These are phyloP conservation scores for Cadophora sp. DNA, from an alignment of 2,329 filamentous ascomycete species.

Conservation along the genomic window DNA sequence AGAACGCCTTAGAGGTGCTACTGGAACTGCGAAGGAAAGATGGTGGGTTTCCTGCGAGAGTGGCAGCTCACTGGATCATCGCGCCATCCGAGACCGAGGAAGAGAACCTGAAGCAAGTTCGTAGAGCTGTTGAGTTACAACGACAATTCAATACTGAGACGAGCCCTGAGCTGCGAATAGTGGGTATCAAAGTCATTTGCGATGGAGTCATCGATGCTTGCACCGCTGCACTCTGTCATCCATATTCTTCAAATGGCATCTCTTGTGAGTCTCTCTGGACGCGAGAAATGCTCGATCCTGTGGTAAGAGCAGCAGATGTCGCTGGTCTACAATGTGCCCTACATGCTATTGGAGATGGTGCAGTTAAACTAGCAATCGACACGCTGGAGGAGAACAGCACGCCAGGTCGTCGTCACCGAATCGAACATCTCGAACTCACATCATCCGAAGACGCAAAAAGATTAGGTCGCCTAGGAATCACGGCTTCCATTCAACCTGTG, in stretches of 20 bases:
- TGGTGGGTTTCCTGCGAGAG: conserved; percentile 49
- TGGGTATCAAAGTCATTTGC: conserved; percentile 69
- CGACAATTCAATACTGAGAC: conserved; percentile 47
- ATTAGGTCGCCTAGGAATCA: conserved; percentile 65
- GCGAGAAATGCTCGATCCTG: conserved; percentile 56
- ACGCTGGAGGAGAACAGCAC: conserved; percentile 54
- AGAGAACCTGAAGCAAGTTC: conserved; percentile 51
- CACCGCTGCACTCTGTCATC: conserved; percentile 65
- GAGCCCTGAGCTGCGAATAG: conserved; percentile 57
- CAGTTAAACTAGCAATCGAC: conserved; percentile 64
- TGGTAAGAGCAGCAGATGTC: conserved; percentile 60
- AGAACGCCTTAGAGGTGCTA: conserved; percentile 59
- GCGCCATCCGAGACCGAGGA: conserved; percentile 56
- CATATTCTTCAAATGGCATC: conserved; percentile 57
- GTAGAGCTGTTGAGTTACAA: not conserved
- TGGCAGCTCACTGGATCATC: conserved; percentile 65
- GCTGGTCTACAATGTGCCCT: conserved; percentile 66
- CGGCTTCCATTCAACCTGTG: conserved; percentile 63
- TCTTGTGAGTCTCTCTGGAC: conserved; percentile 62
- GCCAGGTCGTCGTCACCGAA: conserved; percentile 61
- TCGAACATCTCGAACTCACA: conserved; percentile 70
- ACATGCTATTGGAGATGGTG: conserved; percentile 69
- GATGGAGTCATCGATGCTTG: conserved; percentile 71
- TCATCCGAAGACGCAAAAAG: conserved; percentile 60
- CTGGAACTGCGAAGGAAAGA: conserved; percentile 49